Evolutionary conservation across 768 basidiomycete species (phyloP), one percentile per base, ranked within the genome.

Genomic region (Cubamyces lactineus): DNA sequence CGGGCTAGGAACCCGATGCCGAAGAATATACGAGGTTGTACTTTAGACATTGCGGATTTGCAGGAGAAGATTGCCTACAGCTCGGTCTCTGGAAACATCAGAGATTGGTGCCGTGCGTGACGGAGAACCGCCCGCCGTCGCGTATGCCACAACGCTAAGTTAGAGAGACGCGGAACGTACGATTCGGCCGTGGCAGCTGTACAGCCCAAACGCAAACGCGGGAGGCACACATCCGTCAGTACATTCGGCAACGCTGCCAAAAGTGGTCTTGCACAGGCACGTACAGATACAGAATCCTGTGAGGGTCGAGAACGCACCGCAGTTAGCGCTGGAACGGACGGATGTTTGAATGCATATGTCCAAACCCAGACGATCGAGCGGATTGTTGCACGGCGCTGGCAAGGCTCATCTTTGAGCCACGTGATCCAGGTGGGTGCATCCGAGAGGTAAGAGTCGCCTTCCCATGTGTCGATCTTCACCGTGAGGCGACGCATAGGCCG

Each of bases 1-100:
- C 57, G 57, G 62, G n/a, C 52, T 53, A 63, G 57, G 52, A 47
- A 58, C 46, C 62, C 62, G 62, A 41, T 57, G 3, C 51, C 62
- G 52, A 63, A 38, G 49, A 57, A 53, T 26, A 39, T 53, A 47
- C 59, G 52, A 52, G 38, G 51, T 45, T 59, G 50, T 48, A 46
- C 45, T 58, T 57, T 40, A 62, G 56, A 50, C 61, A 15, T 52
- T 46, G 41, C 38, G 23, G 57, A 50, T 47, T 42, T 48, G 52
- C 38, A 48, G 26, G 50, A 41, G n/a, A 34, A 13, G 19, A 19
- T 16, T n/a, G n/a, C n/a, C n/a, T n/a, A n/a, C n/a, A n/a, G n/a
- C n/a, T n/a, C n/a, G n/a, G n/a, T n/a, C n/a, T n/a, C n/a, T n/a
- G n/a, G 6, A 39, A 49, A 34, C 15, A 28, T 8, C 28, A 7